Evolutionary conservation across 192 early-diverging fungal genomes (phyloP), one percentile per base, ranked within the genome.

Genomic region (Coemansia sp.): DNA sequence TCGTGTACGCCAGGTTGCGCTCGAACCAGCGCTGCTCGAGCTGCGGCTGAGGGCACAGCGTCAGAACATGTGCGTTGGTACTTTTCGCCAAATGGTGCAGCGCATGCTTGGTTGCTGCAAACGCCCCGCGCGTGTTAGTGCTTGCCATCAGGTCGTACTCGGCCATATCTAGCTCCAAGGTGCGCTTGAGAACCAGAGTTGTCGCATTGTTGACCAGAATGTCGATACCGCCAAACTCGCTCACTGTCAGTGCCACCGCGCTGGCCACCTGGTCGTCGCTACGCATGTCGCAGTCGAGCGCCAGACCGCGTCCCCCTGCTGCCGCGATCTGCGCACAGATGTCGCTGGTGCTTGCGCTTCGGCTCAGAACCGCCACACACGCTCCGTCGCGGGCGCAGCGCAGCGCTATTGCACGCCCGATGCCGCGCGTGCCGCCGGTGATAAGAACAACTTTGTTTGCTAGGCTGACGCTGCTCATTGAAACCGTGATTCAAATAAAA

Each of bases 121-220:
- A 93, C 22, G 89, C 87, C 3, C 91, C 90, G 18, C 92, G 77
- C 1, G 89, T 83, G 65, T 92, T 92, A 67, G 90, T 85, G 45
- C 68, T 64, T 38, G 82, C 75, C 88, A 88, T 91, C 57, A 86
- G 54, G 67, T 89, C 87, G 42, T 89, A 89, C 71, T 85, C 86
- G 40, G 79, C 77, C 61, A 80, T 66, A 34, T 48, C 28, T 0
- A 87, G 86, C 16, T 72, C 69, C 48, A 70, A 59, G 0, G 88
- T 89, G 48, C 77, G 64, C 29, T 85, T 91, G 34, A 92, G 76
- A 20, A 84, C 85, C 63, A 93, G 89, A 1, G 87, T 88, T 5
- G 87, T 84, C 0, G 92, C 82, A 60, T 89, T 85, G 71, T 91
- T 93, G 68, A 91, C 87, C 32, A 93, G 73, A 49, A 93, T 88